Evolutionary conservation across 176 grass and related monocot species (phyloP), one percentile per base, ranked within the genome.

Genomic region (Rhynchospora tenuis): DNA sequence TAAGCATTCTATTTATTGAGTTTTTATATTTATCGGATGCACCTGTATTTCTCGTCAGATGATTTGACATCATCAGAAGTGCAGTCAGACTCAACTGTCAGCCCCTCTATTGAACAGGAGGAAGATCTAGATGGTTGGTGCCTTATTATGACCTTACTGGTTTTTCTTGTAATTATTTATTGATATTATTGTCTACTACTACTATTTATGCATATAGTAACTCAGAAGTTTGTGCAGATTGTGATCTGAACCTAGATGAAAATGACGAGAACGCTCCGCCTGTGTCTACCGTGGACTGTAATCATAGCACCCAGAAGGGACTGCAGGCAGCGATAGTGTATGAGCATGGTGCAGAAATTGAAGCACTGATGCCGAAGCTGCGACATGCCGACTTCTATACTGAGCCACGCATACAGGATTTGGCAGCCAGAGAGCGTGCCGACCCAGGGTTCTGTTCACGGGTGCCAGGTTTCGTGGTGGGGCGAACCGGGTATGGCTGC

Each of bases 371-470:
- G 69, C 92, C 92, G 38, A 87, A 87, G 31, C 87, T 94, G 23
- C 81, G 88, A 51, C 90, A 86, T 60, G 45, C 88, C 0, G 92
- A 94, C 55, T 94, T 91, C 80, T 94, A 91, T 60, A 91, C 92
- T 1, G 81, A 43, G 45, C 92, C 91, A 22, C 82, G 86, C 13
- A 83, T 93, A 50, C 86, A 78, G 61, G 89, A 94, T 84, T 89
- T 94, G 10, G 92, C 92, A 12, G 85, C 86, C 11, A 78, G 46
- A 83, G 92, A 94, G 79, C 58, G 87, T 31, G 74, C 86, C 0
- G 73, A 94, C 63, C 89, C 85, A 38, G 92, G 92, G 16, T 91
- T 81, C 68, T 94, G 89, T 52, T 88, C 89, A 0, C 85, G 51
- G 55, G 92, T 94, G 16, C 88, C 85, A 31, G 83, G 85, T 78